Conservation (phyloP, 768 basidiomycete genomes). For the Cystofilobasidium ferigula region DNA sequence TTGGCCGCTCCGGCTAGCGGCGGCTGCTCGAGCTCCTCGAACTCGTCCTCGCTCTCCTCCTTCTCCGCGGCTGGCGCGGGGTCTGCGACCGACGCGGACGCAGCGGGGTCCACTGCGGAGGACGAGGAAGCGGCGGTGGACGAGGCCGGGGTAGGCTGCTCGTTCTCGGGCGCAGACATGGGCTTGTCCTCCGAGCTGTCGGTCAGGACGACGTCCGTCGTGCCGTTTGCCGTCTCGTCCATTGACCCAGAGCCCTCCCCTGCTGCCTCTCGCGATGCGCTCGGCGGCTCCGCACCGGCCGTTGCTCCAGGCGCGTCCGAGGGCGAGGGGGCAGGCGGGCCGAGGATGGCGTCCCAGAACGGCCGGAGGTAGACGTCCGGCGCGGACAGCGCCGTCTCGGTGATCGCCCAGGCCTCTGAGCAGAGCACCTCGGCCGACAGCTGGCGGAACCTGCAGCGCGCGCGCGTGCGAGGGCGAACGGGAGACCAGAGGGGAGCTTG, state of each 20-base stretch:
- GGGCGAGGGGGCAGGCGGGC: constrained; percentile 3
- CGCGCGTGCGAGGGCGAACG: not conserved
- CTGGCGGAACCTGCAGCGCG: constrained; percentile 58
- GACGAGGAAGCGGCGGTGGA: too few species aligned
- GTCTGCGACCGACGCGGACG: not conserved
- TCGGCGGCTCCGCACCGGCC: not conserved
- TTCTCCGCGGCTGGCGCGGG: not conserved
- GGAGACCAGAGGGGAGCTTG: not conserved
- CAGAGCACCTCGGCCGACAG: constrained; percentile 91
- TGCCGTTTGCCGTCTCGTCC: not conserved
- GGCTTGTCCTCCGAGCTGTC: not conserved
- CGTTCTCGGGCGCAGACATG: not conserved
- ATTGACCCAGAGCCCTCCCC: too few species aligned
- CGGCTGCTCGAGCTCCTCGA: constrained; percentile 13
- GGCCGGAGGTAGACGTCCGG: constrained; percentile 61
- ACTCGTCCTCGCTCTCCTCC: not conserved
- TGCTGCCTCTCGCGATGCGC: too few species aligned
- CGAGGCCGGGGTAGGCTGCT: too few species aligned
- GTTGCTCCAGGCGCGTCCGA: too few species aligned
- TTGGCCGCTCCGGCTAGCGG: constrained; percentile 64
- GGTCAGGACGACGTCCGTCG: not conserved
- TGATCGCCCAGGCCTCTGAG: constrained; percentile 89
- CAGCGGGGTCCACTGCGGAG: too few species aligned
- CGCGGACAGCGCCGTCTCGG: constrained; percentile 71
- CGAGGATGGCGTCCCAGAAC: constrained; percentile 70